These are phyloP conservation scores for Cladosporium cucumerinum DNA, from an alignment of 2,329 filamentous ascomycete genomes.

Conservation along the genomic window DNA sequence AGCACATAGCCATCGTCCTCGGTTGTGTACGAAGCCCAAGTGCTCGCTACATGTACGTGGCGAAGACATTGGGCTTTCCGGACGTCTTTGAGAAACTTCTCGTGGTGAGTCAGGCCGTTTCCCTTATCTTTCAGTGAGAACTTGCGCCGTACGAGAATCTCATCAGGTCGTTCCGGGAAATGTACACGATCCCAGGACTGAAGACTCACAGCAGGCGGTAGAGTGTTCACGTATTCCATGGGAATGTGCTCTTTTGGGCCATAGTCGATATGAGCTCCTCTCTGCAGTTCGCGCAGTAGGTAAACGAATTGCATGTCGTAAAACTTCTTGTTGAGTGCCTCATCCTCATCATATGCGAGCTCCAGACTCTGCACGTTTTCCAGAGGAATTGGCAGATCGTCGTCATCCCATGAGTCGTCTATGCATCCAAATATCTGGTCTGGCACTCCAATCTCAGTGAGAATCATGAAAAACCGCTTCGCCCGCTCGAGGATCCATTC, in stretches of 20 bases:
- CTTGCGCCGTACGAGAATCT: constrained; percentile 42
- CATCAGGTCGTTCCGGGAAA: constrained; percentile 59
- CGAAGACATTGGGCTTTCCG: constrained; percentile 56
- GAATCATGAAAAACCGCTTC: constrained; percentile 66
- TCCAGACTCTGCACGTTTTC: constrained; percentile 64
- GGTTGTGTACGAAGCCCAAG: constrained; percentile 68
- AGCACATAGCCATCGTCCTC: constrained; percentile 63
- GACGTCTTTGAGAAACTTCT: constrained; percentile 60
- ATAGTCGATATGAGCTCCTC: constrained; percentile 62
- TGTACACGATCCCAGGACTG: constrained; percentile 59
- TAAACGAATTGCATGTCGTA: constrained; percentile 69
- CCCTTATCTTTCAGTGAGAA: constrained; percentile 31
- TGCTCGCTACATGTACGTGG: constrained; percentile 67
- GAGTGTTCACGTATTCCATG: constrained; percentile 62
- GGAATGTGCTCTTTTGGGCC: constrained; percentile 66
- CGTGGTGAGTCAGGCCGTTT: constrained; percentile 28
- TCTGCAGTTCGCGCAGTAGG: constrained; percentile 60
- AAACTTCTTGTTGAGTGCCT: constrained; percentile 65
- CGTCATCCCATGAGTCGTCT: constrained; percentile 74
- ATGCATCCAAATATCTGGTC: constrained; percentile 73
- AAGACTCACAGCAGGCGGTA: constrained; percentile 47
- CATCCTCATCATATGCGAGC: constrained; percentile 58
- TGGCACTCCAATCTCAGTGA: constrained; percentile 66
- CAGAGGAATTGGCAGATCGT: constrained; percentile 66
- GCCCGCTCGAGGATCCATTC: constrained; percentile 72